Conservation (phyloP, 257 asterid genomes). For the Solanum chmielewskii region DNA sequence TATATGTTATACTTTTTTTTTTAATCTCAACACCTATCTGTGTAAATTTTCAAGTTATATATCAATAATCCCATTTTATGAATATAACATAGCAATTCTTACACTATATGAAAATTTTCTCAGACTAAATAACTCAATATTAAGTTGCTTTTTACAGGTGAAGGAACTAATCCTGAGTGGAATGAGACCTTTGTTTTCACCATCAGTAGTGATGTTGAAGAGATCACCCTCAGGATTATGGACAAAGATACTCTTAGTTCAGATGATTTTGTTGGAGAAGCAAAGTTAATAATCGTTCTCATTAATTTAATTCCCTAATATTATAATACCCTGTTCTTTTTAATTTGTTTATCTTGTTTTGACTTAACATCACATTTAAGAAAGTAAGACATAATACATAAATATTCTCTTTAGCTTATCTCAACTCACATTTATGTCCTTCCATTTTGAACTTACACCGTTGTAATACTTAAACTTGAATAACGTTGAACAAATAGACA, state of each 20-base stretch:
- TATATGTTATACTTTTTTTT: too few relatives aligned
- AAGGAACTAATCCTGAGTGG: slow-evolving; percentile 66
- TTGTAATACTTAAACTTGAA: neutral
- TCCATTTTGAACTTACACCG: neutral
- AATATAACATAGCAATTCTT: neutral
- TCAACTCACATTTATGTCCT: neutral
- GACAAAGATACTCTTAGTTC: slow-evolving; percentile 49
- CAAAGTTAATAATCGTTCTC: slow-evolving; percentile 37
- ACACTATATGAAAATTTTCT: neutral
- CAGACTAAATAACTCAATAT: neutral
- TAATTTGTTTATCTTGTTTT: neutral
- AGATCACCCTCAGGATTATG: slow-evolving; percentile 50
- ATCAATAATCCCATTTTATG: neutral
- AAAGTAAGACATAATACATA: neutral
- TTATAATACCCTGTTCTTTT: neutral
- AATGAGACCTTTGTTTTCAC: slow-evolving; percentile 72
- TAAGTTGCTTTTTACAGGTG: slow-evolving; percentile 20
- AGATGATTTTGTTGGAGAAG: slow-evolving; percentile 72
- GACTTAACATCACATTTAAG: neutral
- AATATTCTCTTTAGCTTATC: neutral
- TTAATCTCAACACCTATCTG: neutral
- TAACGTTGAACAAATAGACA: neutral
- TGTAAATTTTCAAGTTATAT: neutral
- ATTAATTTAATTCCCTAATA: neutral
- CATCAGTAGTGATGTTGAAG: slow-evolving; percentile 30